These are phyloP conservation scores for Epichloe scottii DNA, from an alignment of 2,329 filamentous ascomycete species.

Conservation along the genomic window DNA sequence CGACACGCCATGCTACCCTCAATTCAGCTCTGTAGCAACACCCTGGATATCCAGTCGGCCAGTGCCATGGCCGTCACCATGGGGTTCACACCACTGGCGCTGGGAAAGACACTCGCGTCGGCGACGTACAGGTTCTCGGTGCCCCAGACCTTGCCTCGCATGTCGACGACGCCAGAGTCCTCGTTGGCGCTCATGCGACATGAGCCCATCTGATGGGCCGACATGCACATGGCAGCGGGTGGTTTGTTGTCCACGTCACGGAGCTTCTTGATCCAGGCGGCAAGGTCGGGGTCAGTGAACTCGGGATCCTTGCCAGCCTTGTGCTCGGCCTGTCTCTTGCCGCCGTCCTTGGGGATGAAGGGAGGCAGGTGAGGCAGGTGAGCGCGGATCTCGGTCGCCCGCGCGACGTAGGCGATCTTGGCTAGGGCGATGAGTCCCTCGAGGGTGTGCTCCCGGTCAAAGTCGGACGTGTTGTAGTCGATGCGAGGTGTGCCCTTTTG, in stretches of 20 bases:
- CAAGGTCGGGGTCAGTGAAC: conserved; percentile 47
- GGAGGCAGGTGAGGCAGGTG: conserved; percentile 48
- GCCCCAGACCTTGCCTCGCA: conserved; percentile 51
- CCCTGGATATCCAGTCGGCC: conserved; percentile 51
- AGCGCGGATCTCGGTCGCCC: conserved; percentile 68
- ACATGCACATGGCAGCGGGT: conserved; percentile 43
- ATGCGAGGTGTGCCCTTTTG: conserved; percentile 51
- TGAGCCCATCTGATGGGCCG: conserved; percentile 74
- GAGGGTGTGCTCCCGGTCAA: conserved; percentile 60
- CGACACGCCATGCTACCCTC: not conserved
- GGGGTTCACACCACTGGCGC: conserved; percentile 67
- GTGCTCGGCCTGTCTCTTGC: conserved; percentile 11
- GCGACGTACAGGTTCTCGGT: conserved; percentile 53
- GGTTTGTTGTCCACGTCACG: conserved; percentile 35
- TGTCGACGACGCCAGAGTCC: conserved; percentile 44
- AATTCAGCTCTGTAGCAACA: conserved; percentile 18
- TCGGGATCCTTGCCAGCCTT: conserved; percentile 23
- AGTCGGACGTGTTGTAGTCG: conserved; percentile 56
- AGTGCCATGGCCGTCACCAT: conserved; percentile 70
- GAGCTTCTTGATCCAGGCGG: conserved; percentile 44
- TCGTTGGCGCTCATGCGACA: conserved; percentile 54
- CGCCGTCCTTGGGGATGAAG: conserved; percentile 35
- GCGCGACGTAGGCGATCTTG: conserved; percentile 66
- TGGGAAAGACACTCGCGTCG: conserved; percentile 66
- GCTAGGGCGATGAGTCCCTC: conserved; percentile 60